These are phyloP conservation scores for Elaeis guineensis DNA, from an alignment of 176 grass and related monocot genomes.

Conservation along the genomic window DNA sequence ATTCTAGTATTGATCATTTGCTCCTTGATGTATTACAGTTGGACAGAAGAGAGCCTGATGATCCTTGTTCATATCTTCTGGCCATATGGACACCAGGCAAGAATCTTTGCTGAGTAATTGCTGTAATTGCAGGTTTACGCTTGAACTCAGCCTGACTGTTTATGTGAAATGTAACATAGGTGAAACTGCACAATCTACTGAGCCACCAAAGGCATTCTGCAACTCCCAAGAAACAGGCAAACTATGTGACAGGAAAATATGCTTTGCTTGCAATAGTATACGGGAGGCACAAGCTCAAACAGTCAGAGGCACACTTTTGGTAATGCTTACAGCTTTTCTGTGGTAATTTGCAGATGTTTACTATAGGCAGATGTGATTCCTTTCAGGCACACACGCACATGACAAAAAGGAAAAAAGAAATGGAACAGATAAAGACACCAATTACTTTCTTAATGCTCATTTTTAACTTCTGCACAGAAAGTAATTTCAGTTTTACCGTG, in stretches of 20 bases:
- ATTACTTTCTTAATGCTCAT: too few species aligned
- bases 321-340: constrained; percentile 11
- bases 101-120: constrained; percentile 1
- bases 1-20: too few species aligned
- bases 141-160: not conserved
- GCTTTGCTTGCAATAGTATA: constrained; percentile 58
- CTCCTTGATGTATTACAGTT: constrained; percentile 25
- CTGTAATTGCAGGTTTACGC: not conserved
- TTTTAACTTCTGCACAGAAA: too few species aligned
- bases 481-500: too few species aligned
- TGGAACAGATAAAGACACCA: too few species aligned
- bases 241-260: constrained; percentile 44
- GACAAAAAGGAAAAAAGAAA: too few species aligned
- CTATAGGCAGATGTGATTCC: too few species aligned
- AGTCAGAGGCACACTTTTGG: constrained; percentile 77
- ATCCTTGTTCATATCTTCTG: constrained; percentile 66
- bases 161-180: constrained; percentile 34
- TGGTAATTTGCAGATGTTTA: not conserved
- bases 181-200: constrained; percentile 77
- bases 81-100: constrained; percentile 81
- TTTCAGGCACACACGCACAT: too few species aligned
- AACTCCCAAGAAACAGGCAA: constrained; percentile 36
- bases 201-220: constrained; percentile 56
- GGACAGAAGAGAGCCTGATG: constrained; percentile 60
- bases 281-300: constrained; percentile 55